Conservation (phyloP, 495 filamentous ascomycete genomes). For the Viridothelium virens region DNA sequence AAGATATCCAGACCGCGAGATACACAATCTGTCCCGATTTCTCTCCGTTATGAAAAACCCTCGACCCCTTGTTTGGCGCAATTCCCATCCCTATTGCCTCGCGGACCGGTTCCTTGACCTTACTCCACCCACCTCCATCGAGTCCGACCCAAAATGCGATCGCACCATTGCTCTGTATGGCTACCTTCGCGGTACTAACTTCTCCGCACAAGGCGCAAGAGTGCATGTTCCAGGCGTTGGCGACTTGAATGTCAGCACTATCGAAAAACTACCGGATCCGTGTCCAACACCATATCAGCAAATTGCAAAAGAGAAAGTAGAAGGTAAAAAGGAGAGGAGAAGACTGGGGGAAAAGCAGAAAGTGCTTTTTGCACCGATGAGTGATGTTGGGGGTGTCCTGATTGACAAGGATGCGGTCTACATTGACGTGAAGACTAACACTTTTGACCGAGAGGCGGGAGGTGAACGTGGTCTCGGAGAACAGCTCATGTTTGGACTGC, state of each 20-base stretch:
- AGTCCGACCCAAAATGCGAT: slow-evolving; percentile 81
- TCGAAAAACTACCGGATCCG: slow-evolving; percentile 85
- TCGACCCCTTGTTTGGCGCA: slow-evolving; percentile 89
- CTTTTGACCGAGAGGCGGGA: slow-evolving; percentile 64
- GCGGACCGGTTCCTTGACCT: slow-evolving; percentile 91
- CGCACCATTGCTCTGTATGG: slow-evolving; percentile 85
- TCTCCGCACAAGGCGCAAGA: slow-evolving; percentile 73
- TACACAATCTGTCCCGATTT: slow-evolving; percentile 91
- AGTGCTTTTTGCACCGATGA: slow-evolving; percentile 92
- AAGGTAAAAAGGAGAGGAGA: slow-evolving; percentile 67
- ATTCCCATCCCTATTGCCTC: slow-evolving; percentile 86
- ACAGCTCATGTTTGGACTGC: slow-evolving; percentile 82
- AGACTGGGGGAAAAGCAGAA: slow-evolving; percentile 92
- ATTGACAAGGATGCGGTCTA: slow-evolving; percentile 77
- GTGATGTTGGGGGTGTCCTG: slow-evolving; percentile 85
- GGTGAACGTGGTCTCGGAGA: slow-evolving; percentile 81
- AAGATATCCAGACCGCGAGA: slow-evolving; percentile 90
- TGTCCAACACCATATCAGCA: slow-evolving; percentile 91
- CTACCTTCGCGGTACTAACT: slow-evolving; percentile 93
- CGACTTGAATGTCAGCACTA: slow-evolving; percentile 75
- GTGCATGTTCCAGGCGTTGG: slow-evolving; percentile 92
- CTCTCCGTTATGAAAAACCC: slow-evolving; percentile 98
- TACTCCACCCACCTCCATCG: slow-evolving; percentile 82
- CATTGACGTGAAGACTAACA: slow-evolving; percentile 65
- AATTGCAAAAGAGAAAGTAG: slow-evolving; percentile 69